Conservation (phyloP, 208 protist genomes). For the Herpetomonas tarakana region DNA sequence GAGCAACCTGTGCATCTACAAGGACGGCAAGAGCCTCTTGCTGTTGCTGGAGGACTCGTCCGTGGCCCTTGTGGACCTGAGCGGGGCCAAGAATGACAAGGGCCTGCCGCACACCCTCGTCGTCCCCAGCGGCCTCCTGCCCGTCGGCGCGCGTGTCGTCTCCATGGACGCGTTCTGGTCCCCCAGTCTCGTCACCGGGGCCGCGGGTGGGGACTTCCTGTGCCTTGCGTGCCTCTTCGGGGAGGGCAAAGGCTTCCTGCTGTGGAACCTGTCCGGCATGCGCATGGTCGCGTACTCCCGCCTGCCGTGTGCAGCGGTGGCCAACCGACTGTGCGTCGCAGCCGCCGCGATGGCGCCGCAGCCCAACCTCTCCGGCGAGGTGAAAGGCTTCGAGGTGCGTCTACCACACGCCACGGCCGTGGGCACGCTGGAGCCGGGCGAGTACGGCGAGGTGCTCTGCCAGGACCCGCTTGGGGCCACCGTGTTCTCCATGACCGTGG, state of each 20-base stretch:
- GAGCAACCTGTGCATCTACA: slow-evolving; percentile 33
- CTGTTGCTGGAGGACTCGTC: slow-evolving; percentile 68
- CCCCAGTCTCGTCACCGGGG: slow-evolving; percentile 6
- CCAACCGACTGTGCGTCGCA: slow-evolving; percentile 37
- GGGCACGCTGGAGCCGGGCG: slow-evolving; percentile 18
- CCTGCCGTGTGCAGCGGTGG: slow-evolving; percentile 28
- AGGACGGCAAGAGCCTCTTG: slow-evolving; percentile 66
- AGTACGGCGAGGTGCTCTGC: slow-evolving; percentile 44
- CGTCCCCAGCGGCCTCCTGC: slow-evolving; percentile 53
- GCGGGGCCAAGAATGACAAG: slow-evolving; percentile 34
- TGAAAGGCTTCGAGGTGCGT: slow-evolving; percentile 39
- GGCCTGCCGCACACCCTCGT: slow-evolving; percentile 47
- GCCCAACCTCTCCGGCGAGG: slow-evolving; percentile 57
- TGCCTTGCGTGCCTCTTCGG: slow-evolving; percentile 55
- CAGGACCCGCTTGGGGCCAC: slow-evolving; percentile 39
- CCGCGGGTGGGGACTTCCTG: slow-evolving; percentile 23
- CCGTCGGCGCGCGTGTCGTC: slow-evolving; percentile 44
- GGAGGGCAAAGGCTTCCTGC: slow-evolving; percentile 57
- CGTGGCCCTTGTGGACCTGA: slow-evolving; percentile 65
- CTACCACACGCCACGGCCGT: slow-evolving; percentile 15
- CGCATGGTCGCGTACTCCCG: slow-evolving; percentile 47
- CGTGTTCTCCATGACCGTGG: slow-evolving; percentile 35
- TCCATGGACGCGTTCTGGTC: slow-evolving; percentile 69
- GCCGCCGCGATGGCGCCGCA: slow-evolving; percentile 30
- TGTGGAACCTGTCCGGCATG: slow-evolving; percentile 76